Evolutionary conservation across 208 protist genomes (phyloP).

Genomic region (Acanthamoeba healyi): DNA sequence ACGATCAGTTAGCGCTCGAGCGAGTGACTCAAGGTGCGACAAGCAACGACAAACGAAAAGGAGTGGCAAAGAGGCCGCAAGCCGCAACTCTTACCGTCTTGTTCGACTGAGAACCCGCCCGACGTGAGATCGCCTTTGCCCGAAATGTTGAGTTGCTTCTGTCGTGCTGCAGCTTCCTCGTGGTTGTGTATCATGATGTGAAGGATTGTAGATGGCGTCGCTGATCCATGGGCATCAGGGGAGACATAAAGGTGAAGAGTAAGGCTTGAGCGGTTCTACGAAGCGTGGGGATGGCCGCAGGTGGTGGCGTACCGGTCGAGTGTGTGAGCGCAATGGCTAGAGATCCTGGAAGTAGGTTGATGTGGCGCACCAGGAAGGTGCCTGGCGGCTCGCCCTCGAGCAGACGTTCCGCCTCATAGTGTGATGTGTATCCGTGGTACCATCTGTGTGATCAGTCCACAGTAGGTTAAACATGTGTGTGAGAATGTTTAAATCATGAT

Average conservation of each 20-base stretch:
- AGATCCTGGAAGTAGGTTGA: slow-evolving; percentile 50
- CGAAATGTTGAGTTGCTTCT: not conserved
- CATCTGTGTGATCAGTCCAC: slow-evolving; percentile 31
- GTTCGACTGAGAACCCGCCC: slow-evolving; percentile 62
- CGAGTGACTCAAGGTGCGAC: no score
- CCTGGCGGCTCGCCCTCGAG: slow-evolving; percentile 37
- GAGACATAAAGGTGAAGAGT: no score
- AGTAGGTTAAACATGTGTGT: not conserved
- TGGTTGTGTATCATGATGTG: slow-evolving; percentile 66
- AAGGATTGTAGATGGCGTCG: not conserved
- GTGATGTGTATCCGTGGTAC: slow-evolving; percentile 62
- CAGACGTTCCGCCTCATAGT: slow-evolving; percentile 72
- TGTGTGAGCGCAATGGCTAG: slow-evolving; percentile 58
- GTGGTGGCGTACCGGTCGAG: slow-evolving; percentile 20
- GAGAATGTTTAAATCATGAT: slow-evolving; percentile 3
- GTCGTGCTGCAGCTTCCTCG: slow-evolving; percentile 24
- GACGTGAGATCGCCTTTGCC: slow-evolving; percentile 16
- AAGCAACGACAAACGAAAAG: no score
- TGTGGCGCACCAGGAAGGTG: slow-evolving; percentile 62
- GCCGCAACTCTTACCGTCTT: slow-evolving; percentile 20
- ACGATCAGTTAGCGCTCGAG: not conserved
- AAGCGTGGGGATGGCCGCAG: not conserved
- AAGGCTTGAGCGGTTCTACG: no score
- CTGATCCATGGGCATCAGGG: not conserved
- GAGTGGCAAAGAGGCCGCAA: no score